Evolutionary conservation across 805 yeast genomes (phyloP).

Genomic region (Yamadazyma sp.): DNA sequence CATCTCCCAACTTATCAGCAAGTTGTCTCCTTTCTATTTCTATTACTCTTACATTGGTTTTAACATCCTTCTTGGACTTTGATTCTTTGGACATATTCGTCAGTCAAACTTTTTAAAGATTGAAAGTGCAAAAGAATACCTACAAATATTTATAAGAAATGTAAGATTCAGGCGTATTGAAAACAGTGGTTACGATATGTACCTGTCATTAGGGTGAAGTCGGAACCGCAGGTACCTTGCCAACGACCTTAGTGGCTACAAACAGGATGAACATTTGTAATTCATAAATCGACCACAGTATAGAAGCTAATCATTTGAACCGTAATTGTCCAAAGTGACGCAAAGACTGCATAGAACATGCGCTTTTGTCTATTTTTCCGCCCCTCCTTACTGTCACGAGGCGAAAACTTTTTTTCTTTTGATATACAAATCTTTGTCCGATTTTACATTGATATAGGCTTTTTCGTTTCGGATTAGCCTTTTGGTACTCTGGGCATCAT

Average conservation of each 20-base stretch:
- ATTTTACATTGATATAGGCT: not conserved
- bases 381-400: conserved; percentile 4
- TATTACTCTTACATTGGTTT: conserved; percentile 6
- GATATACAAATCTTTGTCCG: not conserved
- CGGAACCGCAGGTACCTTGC: too few species aligned
- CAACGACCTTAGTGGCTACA: too few species aligned
- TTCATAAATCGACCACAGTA: too few species aligned
- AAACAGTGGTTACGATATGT: not conserved
- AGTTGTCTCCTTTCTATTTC: conserved; percentile 12
- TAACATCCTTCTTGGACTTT: conserved; percentile 1
- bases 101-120: not conserved
- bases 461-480: conserved; percentile 2
- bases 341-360: not conserved
- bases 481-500: too few species aligned
- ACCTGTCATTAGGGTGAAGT: not conserved
- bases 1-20: conserved; percentile 35
- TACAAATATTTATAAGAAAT: conserved; percentile 1
- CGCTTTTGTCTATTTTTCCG: not conserved
- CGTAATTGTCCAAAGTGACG: conserved; percentile 3
- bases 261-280: too few species aligned
- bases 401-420: conserved; percentile 1
- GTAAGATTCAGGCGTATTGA: not conserved
- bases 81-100: conserved; percentile 4
- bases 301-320: too few species aligned
- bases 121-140: conserved; percentile 1